These are phyloP conservation scores for Abrus pulchellus DNA, from an alignment of 306 rosid species.

Conservation along the genomic window DNA sequence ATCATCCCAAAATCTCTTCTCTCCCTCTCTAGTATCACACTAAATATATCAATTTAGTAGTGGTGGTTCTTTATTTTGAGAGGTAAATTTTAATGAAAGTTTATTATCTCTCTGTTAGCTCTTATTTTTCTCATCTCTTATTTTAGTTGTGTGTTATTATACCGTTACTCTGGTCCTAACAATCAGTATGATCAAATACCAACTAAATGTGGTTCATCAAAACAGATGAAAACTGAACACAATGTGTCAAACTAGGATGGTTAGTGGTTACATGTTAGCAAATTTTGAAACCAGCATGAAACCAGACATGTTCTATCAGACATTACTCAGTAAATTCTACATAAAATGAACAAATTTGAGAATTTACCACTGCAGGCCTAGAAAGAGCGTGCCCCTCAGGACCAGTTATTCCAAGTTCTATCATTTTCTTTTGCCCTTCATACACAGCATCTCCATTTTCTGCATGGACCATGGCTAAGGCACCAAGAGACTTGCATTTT, in stretches of 20 bases:
- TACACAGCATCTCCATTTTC: slow-evolving; percentile 95
- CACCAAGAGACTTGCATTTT: slow-evolving; percentile 95
- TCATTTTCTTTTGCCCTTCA: slow-evolving; percentile 92
- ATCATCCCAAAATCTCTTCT: too few relatives aligned
- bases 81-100: too few relatives aligned
- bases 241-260: slow-evolving; percentile 3
- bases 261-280: slow-evolving; percentile 14
- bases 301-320: not conserved
- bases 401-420: slow-evolving; percentile 94
- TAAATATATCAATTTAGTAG: too few relatives aligned
- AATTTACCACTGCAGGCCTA: slow-evolving; percentile 83
- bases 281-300: slow-evolving; percentile 27
- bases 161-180: too few relatives aligned
- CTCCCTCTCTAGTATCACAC: too few relatives aligned
- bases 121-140: too few relatives aligned
- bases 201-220: not conserved
- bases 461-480: slow-evolving; percentile 98
- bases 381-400: slow-evolving; percentile 98
- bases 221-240: slow-evolving; percentile 14
- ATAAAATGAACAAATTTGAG: not conserved
- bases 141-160: too few relatives aligned
- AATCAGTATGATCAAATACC: slow-evolving; percentile 22
- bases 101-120: too few relatives aligned
- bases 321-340: slow-evolving; percentile 15
- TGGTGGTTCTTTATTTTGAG: too few relatives aligned